Evolutionary conservation across 306 rosid species (phyloP), one percentile per base, ranked within the genome.

Genomic region (Senna siamea): DNA sequence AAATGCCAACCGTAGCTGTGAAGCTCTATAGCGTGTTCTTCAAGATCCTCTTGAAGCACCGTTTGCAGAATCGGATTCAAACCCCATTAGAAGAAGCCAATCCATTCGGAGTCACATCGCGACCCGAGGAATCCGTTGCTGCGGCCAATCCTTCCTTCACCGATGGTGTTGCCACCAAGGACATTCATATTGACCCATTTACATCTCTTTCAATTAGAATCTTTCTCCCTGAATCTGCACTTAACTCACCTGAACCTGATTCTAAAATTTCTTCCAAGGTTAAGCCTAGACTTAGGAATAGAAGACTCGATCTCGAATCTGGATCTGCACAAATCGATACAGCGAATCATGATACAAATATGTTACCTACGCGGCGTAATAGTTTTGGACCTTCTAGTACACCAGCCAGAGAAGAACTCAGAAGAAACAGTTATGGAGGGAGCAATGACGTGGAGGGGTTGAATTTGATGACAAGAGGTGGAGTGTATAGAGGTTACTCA

Each of bases 41-140:
- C 96, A 94, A 94, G 87, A 92, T 94, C 79, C 96, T 94, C 90
- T 85, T 92, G 89, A 94, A 94, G 87, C 99, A 94, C 83, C 99
- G 99, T 55, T 73, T 94, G 66, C 97, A 91, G 86, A 94, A 87
- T 66, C 93, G 96, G 73, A 85, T 89, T 85, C 97, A 94, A 82
- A 65, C 89, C 59, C 84, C 73, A 38, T 79, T 86, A 66, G 92
- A 88, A 60, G 86, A 84, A 23, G 74, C 85, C 37, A 74, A 72
- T 87, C 75, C 88, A 5, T 94, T 89, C 30, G 99, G 99, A 14
- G 85, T 94, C 51, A 80, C 96, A 0, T 87, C 97, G 2, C 96
- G 99, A 43, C 93, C 99, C 46, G 99, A 89, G 11, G 99, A 94
- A 67, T 76, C 93, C 8, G 80, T 88, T 22, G 90, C 88, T 32